A percentile compares a stretch with the other conserved stretches of the same genome.
Conservation (phyloP, 108 stramenopile genomes). For the Cyclotella atomus region DNA sequence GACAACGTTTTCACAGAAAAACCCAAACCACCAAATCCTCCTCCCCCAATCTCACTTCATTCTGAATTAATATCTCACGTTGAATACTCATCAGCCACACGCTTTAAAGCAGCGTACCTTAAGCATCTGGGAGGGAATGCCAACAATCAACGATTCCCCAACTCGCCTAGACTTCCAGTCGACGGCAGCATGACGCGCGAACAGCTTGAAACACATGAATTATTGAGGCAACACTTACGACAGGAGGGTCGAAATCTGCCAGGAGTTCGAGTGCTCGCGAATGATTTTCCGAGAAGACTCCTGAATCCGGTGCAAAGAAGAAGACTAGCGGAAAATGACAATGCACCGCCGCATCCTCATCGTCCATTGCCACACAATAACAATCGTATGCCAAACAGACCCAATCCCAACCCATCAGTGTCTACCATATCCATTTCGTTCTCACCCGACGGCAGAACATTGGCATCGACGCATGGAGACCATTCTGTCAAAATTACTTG, state of each 20-base stretch:
- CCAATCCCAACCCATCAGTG: constrained; percentile 39
- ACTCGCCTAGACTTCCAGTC: background rate
- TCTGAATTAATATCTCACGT: constrained; percentile 60
- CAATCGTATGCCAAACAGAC: background rate
- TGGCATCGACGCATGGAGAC: constrained; percentile 99
- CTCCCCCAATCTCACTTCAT: constrained; percentile 4
- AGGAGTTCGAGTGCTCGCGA: background rate
- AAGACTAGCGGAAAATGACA: background rate
- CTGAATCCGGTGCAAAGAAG: constrained; percentile 6
- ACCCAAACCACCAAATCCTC: background rate
- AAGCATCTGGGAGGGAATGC: constrained; percentile 58
- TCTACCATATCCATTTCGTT: constrained; percentile 85
- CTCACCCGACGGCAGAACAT: constrained; percentile 70
- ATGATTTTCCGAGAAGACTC: background rate
- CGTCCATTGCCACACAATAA: constrained; percentile 18
- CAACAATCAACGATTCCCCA: background rate
- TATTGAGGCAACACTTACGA: constrained; percentile 36
- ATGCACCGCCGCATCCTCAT: background rate
- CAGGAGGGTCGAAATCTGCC: background rate
- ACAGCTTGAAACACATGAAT: constrained; percentile 41
- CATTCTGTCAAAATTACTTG: constrained; percentile 98
- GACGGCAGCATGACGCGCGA: constrained; percentile 17
- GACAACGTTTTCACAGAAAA: background rate
- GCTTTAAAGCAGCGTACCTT: constrained; percentile 74
- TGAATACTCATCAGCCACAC: constrained; percentile 63